Evolutionary conservation across 495 filamentous ascomycete genomes (phyloP).

Genomic region (Corynascus novoguineensis): DNA sequence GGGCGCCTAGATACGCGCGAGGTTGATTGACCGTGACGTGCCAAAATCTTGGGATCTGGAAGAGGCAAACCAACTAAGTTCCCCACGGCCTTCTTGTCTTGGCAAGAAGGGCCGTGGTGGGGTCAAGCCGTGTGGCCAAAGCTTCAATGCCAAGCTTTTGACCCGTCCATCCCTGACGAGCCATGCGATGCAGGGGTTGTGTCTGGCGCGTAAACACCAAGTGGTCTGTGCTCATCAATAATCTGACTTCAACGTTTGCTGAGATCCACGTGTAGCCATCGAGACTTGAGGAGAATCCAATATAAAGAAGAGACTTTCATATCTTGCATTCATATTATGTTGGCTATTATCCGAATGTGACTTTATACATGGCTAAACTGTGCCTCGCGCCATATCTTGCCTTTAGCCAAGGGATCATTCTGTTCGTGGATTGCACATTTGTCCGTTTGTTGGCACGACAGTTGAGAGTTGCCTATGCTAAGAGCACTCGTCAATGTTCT

Average conservation of each 20-base stretch:
- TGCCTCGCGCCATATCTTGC: too few relatives aligned
- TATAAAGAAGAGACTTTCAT: too few relatives aligned
- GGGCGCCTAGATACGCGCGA: neutral
- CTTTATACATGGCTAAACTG: too few relatives aligned
- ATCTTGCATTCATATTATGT: too few relatives aligned
- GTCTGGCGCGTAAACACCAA: neutral
- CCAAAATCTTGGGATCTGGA: neutral
- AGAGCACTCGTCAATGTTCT: too few relatives aligned
- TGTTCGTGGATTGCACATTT: too few relatives aligned
- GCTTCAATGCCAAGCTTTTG: conserved; percentile 5
- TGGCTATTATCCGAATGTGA: too few relatives aligned
- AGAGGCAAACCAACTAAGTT: neutral
- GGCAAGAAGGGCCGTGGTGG: neutral
- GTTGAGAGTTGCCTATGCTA: too few relatives aligned
- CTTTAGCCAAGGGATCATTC: too few relatives aligned
- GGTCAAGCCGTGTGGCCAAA: neutral
- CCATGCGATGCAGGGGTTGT: conserved; percentile 7
- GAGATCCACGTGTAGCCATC: neutral
- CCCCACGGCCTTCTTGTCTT: neutral
- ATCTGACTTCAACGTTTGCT: neutral
- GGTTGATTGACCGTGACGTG: neutral
- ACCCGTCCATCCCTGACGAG: neutral
- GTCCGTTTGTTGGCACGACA: too few relatives aligned
- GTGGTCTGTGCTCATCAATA: conserved; percentile 4
- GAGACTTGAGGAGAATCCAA: too few relatives aligned